Conservation (phyloP, 2,329 filamentous ascomycete species). For the Aspergillus sergii region DNA sequence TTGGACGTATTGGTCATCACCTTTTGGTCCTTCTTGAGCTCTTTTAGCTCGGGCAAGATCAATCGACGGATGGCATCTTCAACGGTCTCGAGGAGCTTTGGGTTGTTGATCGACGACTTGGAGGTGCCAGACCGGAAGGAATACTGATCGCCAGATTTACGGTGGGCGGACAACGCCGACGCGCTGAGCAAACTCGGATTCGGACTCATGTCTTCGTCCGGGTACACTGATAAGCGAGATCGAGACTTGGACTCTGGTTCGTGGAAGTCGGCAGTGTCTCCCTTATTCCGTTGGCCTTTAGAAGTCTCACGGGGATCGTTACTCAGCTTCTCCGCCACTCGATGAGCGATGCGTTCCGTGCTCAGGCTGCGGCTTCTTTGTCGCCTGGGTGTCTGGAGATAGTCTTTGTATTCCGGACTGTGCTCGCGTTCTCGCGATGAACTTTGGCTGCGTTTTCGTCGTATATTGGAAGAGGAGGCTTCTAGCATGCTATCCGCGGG, state of each 20-base stretch:
- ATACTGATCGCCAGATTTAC: constrained; percentile 58
- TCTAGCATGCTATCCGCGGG: constrained; percentile 72
- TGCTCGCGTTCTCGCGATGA: constrained; percentile 43
- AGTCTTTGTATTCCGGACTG: constrained; percentile 41
- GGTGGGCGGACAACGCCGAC: constrained; percentile 57
- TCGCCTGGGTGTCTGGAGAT: constrained; percentile 61
- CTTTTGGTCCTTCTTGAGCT: constrained; percentile 87
- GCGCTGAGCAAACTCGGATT: constrained; percentile 65
- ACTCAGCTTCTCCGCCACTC: constrained; percentile 68
- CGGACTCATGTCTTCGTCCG: constrained; percentile 58
- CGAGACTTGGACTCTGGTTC: constrained; percentile 50
- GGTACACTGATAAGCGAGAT: constrained; percentile 52
- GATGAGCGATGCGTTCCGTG: constrained; percentile 67
- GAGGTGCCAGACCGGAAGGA: constrained; percentile 63
- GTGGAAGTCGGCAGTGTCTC: constrained; percentile 49
- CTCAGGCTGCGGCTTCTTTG: constrained; percentile 65
- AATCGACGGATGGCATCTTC: constrained; percentile 89
- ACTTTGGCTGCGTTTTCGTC: constrained; percentile 55
- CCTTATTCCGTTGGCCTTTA: constrained; percentile 48
- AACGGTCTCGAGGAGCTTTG: constrained; percentile 84
- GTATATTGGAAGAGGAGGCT: constrained; percentile 50
- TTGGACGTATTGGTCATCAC: constrained; percentile 71
- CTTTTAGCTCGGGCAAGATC: constrained; percentile 88
- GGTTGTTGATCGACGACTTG: constrained; percentile 84
- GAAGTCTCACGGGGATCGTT: constrained; percentile 52